phyloP scores from a whole-genome alignment of 306 rosid genomes.

The Dalbergia oliveri region DNA sequence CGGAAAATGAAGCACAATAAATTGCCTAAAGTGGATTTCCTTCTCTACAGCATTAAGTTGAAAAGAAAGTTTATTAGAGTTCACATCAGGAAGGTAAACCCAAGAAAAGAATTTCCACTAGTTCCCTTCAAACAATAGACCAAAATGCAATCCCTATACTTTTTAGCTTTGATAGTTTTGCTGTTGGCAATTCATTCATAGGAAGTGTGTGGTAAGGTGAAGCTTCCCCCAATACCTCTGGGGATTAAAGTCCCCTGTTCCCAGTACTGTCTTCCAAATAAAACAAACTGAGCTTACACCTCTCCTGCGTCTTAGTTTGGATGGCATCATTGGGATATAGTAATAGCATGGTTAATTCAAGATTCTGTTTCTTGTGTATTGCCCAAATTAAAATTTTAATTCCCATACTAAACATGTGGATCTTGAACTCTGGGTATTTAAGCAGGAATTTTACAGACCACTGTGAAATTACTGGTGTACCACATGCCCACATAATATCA shows the following conservation, averaged over 20 bases:
- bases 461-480: conserved; percentile 6
- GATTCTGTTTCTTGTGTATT: neutral
- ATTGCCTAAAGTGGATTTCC: conserved; percentile 3
- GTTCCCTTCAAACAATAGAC: neutral
- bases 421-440: neutral
- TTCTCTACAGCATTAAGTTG: conserved; percentile 1
- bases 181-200: neutral
- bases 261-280: neutral
- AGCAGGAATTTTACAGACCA: conserved; percentile 13
- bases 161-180: conserved; percentile 1
- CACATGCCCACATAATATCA: conserved; percentile 1
- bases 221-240: neutral
- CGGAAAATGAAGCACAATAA: neutral
- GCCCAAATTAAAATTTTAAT: neutral
- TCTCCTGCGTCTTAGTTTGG: conserved; percentile 17
- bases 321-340: conserved; percentile 7
- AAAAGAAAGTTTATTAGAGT: conserved; percentile 7
- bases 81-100: conserved; percentile 14
- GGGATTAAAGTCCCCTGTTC: neutral
- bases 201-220: neutral
- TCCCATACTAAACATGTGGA: neutral
- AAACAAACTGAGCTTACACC: neutral
- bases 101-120: neutral
- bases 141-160: neutral
- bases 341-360: conserved; percentile 4